A percentile compares a stretch with the other conserved stretches of the same genome.
Conservation (phyloP, 768 basidiomycete species). For the Strobilomyces dryophilus region DNA sequence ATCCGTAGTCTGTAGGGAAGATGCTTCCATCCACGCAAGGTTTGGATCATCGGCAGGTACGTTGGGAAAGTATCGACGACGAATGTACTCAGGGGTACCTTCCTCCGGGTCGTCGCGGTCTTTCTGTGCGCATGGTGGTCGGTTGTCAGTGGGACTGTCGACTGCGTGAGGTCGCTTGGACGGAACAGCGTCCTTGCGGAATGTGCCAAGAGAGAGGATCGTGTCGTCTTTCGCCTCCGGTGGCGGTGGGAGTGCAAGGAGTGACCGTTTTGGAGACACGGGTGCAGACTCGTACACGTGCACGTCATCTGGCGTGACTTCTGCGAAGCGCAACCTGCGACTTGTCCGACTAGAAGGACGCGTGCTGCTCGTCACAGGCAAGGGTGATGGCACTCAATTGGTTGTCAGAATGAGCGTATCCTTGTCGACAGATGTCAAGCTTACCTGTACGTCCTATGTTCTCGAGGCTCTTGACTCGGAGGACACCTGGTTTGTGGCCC, state of each 20-base stretch:
- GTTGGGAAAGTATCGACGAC: constrained; percentile 76
- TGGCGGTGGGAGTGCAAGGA: constrained; percentile 52
- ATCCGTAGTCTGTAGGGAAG: constrained; percentile 13
- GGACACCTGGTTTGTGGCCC: constrained; percentile 20
- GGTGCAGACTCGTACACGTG: constrained; percentile 83
- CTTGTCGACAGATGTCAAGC: not conserved
- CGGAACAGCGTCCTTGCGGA: constrained; percentile 22
- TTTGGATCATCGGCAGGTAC: constrained; percentile 65
- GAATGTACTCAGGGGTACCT: constrained; percentile 81
- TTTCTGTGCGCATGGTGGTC: not conserved
- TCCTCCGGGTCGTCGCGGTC: constrained; percentile 45
- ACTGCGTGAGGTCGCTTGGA: constrained; percentile 9
- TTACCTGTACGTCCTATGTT: constrained; percentile 22
- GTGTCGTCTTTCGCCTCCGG: constrained; percentile 23
- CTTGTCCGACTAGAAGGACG: constrained; percentile 56
- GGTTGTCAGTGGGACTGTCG: not conserved
- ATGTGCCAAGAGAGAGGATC: constrained; percentile 38
- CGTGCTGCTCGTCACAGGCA: constrained; percentile 44
- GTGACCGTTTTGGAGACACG: constrained; percentile 59
- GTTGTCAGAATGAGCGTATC: not conserved
- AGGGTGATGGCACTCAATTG: constrained; percentile 37
- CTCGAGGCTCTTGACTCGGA: constrained; percentile 30
- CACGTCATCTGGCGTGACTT: constrained; percentile 68
- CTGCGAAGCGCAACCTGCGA: constrained; percentile 69
- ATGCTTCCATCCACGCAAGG: constrained; percentile 69